Conservation (phyloP, 345 rosid species). For the Viola odorata region DNA sequence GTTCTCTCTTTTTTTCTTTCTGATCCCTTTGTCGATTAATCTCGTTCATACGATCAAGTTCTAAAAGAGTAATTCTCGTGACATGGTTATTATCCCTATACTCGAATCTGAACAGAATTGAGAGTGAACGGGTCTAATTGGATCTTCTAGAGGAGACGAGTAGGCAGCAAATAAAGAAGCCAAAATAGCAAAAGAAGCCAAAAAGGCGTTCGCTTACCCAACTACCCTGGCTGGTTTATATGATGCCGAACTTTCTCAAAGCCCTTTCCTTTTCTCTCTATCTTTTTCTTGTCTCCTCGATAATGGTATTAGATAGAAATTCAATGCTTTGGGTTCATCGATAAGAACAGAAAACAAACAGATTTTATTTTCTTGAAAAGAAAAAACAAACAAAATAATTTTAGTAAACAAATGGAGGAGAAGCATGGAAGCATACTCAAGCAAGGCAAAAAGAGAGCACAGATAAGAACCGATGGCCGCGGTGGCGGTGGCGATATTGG, state of each 20-base stretch:
- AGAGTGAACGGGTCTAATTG: too few relatives aligned
- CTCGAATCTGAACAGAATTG: too few relatives aligned
- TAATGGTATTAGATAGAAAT: too few relatives aligned
- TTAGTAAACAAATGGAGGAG: neutral
- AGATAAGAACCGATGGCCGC: neutral
- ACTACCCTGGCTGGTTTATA: too few relatives aligned
- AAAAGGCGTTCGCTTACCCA: conserved; percentile 26
- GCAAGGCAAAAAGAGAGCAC: conserved; percentile 12
- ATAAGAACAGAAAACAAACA: conserved; percentile 1
- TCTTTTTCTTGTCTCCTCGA: neutral
- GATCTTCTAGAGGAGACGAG: too few relatives aligned
- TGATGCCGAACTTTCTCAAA: too few relatives aligned
- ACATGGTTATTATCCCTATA: too few relatives aligned
- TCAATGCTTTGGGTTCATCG: neutral
- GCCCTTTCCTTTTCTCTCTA: neutral
- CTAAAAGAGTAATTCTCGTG: too few relatives aligned
- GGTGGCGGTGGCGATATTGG: conserved; percentile 27
- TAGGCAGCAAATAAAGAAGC: conserved; percentile 13
- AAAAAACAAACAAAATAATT: neutral
- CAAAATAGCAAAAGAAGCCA: conserved; percentile 8
- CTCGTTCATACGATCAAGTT: too few relatives aligned
- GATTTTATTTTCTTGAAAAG: neutral
- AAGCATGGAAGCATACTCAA: neutral
- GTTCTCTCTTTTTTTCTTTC: too few relatives aligned
- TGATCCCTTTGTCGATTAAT: too few relatives aligned